phyloP scores from a whole-genome alignment of 305 asterid genomes.

The Rubia tinctorum region DNA sequence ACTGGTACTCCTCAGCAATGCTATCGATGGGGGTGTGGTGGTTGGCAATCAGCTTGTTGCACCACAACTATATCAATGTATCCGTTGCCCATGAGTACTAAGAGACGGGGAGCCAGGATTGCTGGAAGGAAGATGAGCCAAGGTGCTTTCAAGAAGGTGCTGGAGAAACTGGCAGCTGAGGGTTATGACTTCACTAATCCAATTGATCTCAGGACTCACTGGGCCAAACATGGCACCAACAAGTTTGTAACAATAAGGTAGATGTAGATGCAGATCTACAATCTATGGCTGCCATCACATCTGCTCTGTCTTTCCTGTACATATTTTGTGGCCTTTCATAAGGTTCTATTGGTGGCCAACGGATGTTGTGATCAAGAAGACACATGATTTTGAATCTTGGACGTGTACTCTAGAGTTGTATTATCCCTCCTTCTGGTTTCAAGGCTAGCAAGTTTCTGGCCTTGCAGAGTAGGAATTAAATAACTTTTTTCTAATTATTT shows the following conservation, averaged over 20 bases:
- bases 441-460: not conserved
- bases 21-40: constrained; percentile 98
- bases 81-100: constrained; percentile 95
- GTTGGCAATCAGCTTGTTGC: constrained; percentile 99
- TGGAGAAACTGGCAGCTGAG: constrained; percentile 84
- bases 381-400: constrained; percentile 34
- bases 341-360: constrained; percentile 35
- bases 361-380: constrained; percentile 25
- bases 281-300: constrained; percentile 22
- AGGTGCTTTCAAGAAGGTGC: constrained; percentile 96
- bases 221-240: constrained; percentile 99
- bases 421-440: constrained; percentile 32
- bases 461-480: not conserved
- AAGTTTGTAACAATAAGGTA: constrained; percentile 96
- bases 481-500: not conserved
- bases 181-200: constrained; percentile 73
- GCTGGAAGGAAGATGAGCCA: constrained; percentile 99
- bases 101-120: constrained; percentile 92
- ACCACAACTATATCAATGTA: constrained; percentile 92
- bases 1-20: constrained; percentile 96
- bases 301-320: constrained; percentile 54
- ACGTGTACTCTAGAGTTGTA: constrained; percentile 37
- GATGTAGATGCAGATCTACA: constrained; percentile 23
- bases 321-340: constrained; percentile 54
- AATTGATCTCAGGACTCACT: constrained; percentile 87